phyloP scores from a whole-genome alignment of 2,329 filamentous ascomycete genomes.

The Leptosphaerulina australis region DNA sequence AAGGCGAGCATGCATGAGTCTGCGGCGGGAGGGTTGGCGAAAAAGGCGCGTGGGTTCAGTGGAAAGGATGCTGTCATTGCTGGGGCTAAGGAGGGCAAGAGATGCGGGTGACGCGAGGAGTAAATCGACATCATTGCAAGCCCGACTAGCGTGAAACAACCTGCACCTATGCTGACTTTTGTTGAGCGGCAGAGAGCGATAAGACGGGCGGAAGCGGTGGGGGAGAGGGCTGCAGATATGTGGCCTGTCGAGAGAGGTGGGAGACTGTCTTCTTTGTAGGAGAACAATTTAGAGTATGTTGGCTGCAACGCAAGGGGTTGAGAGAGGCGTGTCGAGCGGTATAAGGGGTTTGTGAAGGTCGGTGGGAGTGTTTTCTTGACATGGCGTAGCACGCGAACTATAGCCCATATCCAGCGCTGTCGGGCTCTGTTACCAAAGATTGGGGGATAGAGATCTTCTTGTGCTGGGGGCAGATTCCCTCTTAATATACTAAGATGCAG shows the following conservation, averaged over 20 bases:
- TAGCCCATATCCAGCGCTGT: conserved; percentile 56
- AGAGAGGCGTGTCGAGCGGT: conserved; percentile 26
- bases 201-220: conserved; percentile 42
- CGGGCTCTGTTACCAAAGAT: conserved; percentile 48
- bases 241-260: conserved; percentile 50
- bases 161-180: conserved; percentile 51
- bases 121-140: conserved; percentile 56
- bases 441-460: conserved; percentile 55
- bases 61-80: conserved; percentile 55
- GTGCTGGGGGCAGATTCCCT: conserved; percentile 49
- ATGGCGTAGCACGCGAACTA: conserved; percentile 53
- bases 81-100: conserved; percentile 27
- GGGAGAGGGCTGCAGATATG: conserved; percentile 40
- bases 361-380: conserved; percentile 48
- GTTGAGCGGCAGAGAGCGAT: conserved; percentile 49
- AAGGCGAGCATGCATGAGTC: conserved; percentile 57
- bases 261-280: conserved; percentile 41
- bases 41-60: conserved; percentile 54
- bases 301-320: conserved; percentile 33
- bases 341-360: conserved; percentile 53
- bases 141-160: conserved; percentile 54
- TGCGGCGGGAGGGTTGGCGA: conserved; percentile 46
- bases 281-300: conserved; percentile 46
- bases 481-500: conserved; percentile 24
- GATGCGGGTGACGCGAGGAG: conserved; percentile 40